Evolutionary conservation across 768 basidiomycete genomes (phyloP), one percentile per base, ranked within the genome.

Genomic region (Plicaturopsis crispa): DNA sequence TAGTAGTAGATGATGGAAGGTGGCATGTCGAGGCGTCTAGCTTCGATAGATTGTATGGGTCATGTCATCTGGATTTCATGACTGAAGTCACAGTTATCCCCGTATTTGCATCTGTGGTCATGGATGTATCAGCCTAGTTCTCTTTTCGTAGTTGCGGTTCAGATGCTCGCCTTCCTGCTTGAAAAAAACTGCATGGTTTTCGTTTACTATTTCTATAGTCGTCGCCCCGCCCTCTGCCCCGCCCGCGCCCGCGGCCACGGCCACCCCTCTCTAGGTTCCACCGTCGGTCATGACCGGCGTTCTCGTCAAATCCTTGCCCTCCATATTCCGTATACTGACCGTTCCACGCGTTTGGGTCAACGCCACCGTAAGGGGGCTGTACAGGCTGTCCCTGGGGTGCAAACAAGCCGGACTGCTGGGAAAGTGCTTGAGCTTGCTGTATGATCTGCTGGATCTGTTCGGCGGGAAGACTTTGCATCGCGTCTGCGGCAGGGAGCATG

Each of bases 101-200:
- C 86, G 54, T 79, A 88, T 72, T 75, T 79, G 75, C 86, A 89
- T 76, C 86, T 89, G 74, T 69, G 63, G 67, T 67, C 60, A 63
- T 63, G 61, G 63, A 69, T 22, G 33, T 38, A 62, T 72, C 54
- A 72, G 68, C 46, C 55, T 55, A 40, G 43, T 46, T 46, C 53
- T 45, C 54, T 46, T 53, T 39, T 35, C 41, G 38, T 45, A 36
- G 22, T 44, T 44, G 42, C 45, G 58, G 60, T 61, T 69, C 69
- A 56, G 59, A 71, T 75, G 82, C 86, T 88, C 79, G 83, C 86
- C 85, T 88, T 85, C 85, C 86, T 76, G 78, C 73, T 67, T 76
- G 75, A 75, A 79, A 88, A 71, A 88, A 89, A 73, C 71, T 82
- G 83, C 86, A 89, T 65, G 82, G 80, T 79, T 75, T 79, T 79